Evolutionary conservation across 306 rosid species (phyloP).

Genomic region (Rosa lucieae): DNA sequence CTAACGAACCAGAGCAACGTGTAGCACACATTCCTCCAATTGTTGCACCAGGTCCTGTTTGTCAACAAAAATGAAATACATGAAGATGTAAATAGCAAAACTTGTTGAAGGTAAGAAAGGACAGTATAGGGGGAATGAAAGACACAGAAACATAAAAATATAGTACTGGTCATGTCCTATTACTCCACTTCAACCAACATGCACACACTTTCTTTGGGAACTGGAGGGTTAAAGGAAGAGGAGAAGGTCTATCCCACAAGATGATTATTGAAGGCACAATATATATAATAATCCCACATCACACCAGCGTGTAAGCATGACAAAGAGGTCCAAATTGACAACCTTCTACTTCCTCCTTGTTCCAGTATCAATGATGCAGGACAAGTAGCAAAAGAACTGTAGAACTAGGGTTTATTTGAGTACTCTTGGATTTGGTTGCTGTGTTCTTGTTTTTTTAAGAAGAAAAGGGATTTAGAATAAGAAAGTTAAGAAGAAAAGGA

Average conservation of each 20-base stretch:
- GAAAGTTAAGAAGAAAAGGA: no score
- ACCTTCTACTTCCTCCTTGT: not conserved
- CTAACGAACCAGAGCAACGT: constrained; percentile 97
- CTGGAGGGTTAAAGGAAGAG: not conserved
- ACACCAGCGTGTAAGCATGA: not conserved
- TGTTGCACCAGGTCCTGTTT: constrained; percentile 97
- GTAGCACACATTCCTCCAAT: constrained; percentile 99
- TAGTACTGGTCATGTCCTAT: not conserved
- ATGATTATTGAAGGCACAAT: not conserved
- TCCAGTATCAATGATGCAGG: not conserved
- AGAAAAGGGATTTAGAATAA: no score
- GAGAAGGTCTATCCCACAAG: not conserved
- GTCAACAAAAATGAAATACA: constrained; percentile 18
- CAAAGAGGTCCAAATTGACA: not conserved
- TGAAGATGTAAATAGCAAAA: constrained; percentile 11
- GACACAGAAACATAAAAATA: not conserved
- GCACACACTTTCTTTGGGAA: constrained; percentile 3
- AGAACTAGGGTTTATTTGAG: no score
- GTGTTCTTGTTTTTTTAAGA: no score
- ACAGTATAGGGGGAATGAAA: not conserved
- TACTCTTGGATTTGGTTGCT: no score
- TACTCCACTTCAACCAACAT: not conserved
- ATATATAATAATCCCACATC: not conserved
- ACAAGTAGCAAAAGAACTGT: no score
- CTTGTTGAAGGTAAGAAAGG: not conserved